Conservation (phyloP, 805 yeast genomes). For the Peterozyma toletana region DNA sequence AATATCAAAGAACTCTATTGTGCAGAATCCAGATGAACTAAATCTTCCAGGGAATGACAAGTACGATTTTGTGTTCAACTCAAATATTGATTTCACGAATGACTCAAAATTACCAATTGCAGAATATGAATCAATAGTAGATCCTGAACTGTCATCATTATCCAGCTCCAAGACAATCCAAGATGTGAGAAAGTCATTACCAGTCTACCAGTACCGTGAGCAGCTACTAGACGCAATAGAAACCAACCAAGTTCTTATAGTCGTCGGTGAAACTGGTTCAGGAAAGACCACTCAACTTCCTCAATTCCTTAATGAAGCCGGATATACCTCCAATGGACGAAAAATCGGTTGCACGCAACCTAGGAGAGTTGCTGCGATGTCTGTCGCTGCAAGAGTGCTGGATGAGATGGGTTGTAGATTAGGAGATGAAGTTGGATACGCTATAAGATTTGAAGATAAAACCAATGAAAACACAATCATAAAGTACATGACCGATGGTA, state of each 20-base stretch:
- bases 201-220: constrained; percentile 61
- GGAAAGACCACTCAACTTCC: constrained; percentile 95
- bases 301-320: constrained; percentile 78
- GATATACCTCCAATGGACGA: constrained; percentile 50
- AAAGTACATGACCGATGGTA: constrained; percentile 95
- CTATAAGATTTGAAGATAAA: constrained; percentile 80
- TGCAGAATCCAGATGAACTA: constrained; percentile 32
- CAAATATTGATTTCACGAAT: constrained; percentile 47
- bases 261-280: constrained; percentile 95
- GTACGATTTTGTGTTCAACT: constrained; percentile 75
- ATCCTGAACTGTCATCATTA: constrained; percentile 12
- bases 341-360: constrained; percentile 90
- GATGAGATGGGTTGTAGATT: constrained; percentile 75
- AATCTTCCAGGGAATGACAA: constrained; percentile 32
- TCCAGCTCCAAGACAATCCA: constrained; percentile 23
- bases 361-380: constrained; percentile 89
- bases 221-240: constrained; percentile 53
- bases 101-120: constrained; percentile 23
- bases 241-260: constrained; percentile 65
- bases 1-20: constrained; percentile 27
- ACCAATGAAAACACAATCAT: constrained; percentile 59
- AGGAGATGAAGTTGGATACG: constrained; percentile 88
- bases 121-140: constrained; percentile 14
- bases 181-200: constrained; percentile 58
- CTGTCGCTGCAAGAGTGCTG: constrained; percentile 87